Evolutionary conservation across 768 basidiomycete genomes (phyloP), one percentile per base, ranked within the genome.

Genomic region (Suillus alpinus): DNA sequence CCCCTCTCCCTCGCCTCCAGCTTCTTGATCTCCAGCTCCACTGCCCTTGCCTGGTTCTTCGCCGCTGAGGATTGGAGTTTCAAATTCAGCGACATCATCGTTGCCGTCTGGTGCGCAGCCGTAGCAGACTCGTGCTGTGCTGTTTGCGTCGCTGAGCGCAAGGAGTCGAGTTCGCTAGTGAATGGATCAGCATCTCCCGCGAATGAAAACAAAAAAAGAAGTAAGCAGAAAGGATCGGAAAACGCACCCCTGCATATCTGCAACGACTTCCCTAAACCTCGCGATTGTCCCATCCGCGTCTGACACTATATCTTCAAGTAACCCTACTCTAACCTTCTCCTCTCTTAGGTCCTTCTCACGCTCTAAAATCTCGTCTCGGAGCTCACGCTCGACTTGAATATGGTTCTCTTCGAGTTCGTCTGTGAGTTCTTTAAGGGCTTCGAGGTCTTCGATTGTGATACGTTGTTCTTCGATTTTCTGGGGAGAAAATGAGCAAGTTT

Each of bases 391-490:
- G 0, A 94, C 92, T 73, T 97, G 96, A 2, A 92, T 71, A 64
- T 98, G 96, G 67, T 93, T 95, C 75, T 98, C 95, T 73, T 98
- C 97, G 3, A 99, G 83, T 75, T 99, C 97, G 63, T 99, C 96
- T 59, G 90, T 94, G 52, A 99, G 88, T 68, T 98, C 97, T 70
- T 95, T 92, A 44, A 99, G 84, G 12, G 95, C 86, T 70, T 99
- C 97, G 4, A 98, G 85, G 68, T 99, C 97, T 72, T 98, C 96
- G 58, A 98, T 94, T 0, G 92, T 92, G 58, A 93, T 88, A 13
- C 94, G 85, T 91, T 98, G 95, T 75, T 98, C 95, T 71, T 98
- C 97, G 65, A 98, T 94, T 86, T 95, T 95, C 92, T 95, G 67
- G 5, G 26, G 40, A 36, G 52, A 43, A 37, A 7, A 18, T 47